phyloP scores from a whole-genome alignment of 2,329 filamentous ascomycete genomes.

The Colletotrichum ledebouriae region DNA sequence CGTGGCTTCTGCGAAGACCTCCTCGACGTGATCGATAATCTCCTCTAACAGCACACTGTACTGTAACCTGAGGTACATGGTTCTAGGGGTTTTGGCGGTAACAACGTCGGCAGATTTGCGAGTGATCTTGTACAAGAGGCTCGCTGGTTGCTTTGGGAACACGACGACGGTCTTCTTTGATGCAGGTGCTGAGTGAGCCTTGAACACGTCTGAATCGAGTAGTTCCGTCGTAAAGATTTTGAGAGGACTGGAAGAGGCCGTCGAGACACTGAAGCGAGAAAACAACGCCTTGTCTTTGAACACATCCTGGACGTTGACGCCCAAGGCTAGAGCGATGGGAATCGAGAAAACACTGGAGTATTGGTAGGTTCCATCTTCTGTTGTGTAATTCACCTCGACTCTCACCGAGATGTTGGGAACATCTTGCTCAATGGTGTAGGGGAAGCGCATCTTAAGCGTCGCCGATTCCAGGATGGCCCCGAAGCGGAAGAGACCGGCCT shows the following conservation, averaged over 20 bases:
- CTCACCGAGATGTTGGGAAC: conserved; percentile 78
- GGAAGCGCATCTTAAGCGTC: conserved; percentile 73
- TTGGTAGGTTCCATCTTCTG: conserved; percentile 73
- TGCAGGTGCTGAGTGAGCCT: conserved; percentile 70
- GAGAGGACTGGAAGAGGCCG: conserved; percentile 80
- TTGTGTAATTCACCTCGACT: conserved; percentile 82
- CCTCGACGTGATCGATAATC: conserved; percentile 66
- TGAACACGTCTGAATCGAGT: conserved; percentile 76
- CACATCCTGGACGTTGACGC: conserved; percentile 96
- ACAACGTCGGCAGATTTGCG: conserved; percentile 59
- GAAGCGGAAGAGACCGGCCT: conserved; percentile 67
- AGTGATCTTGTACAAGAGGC: conserved; percentile 82
- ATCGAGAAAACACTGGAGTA: conserved; percentile 74
- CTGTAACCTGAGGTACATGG: conserved; percentile 76
- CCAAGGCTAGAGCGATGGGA: conserved; percentile 82
- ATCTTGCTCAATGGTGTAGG: conserved; percentile 87
- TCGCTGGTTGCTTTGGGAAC: conserved; percentile 85
- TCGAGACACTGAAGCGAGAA: conserved; percentile 91
- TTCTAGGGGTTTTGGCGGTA: conserved; percentile 55
- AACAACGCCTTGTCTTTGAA: conserved; percentile 88
- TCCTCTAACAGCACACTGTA: conserved; percentile 85
- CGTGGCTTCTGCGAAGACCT: conserved; percentile 58
- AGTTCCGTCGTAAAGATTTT: conserved; percentile 80
- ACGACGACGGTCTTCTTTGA: conserved; percentile 71
- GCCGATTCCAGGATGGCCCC: conserved; percentile 59